A percentile compares a stretch with the other conserved stretches of the same genome.
These are phyloP conservation scores for Orbilia quercus DNA, from an alignment of 2,329 filamentous ascomycete genomes.

Conservation along the genomic window DNA sequence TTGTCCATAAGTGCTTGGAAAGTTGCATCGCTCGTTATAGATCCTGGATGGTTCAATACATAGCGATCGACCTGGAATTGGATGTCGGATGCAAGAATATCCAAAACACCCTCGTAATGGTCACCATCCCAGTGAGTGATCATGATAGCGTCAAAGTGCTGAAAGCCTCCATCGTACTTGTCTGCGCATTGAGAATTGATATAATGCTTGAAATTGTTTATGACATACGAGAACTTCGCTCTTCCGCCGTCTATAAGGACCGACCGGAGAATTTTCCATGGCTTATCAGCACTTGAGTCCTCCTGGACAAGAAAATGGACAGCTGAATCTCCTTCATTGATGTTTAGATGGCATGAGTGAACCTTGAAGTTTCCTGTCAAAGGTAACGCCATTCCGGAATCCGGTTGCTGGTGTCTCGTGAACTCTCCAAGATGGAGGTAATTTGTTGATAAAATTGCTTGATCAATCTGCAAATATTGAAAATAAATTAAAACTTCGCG, in stretches of 20 bases:
- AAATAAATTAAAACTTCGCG: no score
- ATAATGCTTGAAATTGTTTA: no score
- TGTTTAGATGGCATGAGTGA: slow-evolving; percentile 39
- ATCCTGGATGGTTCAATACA: background rate
- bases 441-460: no score
- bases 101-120: slow-evolving; percentile 38
- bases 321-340: slow-evolving; percentile 40
- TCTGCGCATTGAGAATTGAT: no score
- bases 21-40: background rate
- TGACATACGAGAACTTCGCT: no score
- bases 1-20: background rate
- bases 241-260: slow-evolving; percentile 49
- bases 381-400: slow-evolving; percentile 45
- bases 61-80: background rate
- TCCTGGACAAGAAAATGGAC: slow-evolving; percentile 43
- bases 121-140: slow-evolving; percentile 55
- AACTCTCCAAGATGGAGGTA: no score
- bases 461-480: no score
- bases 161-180: background rate
- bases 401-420: no score
- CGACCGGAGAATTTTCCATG: slow-evolving; percentile 9
- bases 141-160: slow-evolving; percentile 34
- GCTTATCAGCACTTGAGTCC: background rate
- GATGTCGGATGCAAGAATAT: slow-evolving; percentile 12
- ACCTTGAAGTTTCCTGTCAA: slow-evolving; percentile 1